phyloP scores from a whole-genome alignment of 2,329 filamentous ascomycete species.

The Pseudogymnoascus sp. region DNA sequence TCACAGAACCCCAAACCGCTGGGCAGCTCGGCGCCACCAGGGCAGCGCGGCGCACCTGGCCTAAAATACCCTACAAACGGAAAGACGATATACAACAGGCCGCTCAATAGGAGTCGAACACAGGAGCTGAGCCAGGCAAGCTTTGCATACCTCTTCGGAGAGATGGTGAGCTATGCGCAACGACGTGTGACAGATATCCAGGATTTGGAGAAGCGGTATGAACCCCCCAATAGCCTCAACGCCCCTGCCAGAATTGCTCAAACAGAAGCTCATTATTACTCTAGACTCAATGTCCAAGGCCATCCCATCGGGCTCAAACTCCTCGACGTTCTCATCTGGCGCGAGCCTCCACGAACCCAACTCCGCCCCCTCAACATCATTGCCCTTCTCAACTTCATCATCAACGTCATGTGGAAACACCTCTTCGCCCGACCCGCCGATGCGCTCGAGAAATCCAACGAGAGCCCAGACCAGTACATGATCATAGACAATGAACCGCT shows the following conservation, averaged over 20 bases:
- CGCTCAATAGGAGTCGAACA: constrained; percentile 81
- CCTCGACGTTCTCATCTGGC: constrained; percentile 88
- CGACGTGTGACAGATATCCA: constrained; percentile 83
- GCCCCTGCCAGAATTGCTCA: background rate
- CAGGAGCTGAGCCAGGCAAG: constrained; percentile 85
- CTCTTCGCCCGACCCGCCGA: constrained; percentile 88
- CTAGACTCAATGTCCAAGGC: constrained; percentile 81
- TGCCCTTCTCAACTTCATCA: constrained; percentile 88
- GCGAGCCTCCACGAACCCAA: constrained; percentile 61
- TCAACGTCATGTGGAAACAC: constrained; percentile 83
- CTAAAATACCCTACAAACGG: constrained; percentile 85
- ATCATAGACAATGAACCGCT: constrained; percentile 96
- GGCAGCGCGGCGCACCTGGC: constrained; percentile 35
- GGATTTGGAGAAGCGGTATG: constrained; percentile 82
- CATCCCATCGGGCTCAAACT: constrained; percentile 90
- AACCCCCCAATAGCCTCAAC: constrained; percentile 11
- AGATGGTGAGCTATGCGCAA: constrained; percentile 96
- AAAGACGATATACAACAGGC: constrained; percentile 97
- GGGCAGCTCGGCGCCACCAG: constrained; percentile 18
- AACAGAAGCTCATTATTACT: background rate
- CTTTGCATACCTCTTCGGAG: constrained; percentile 92
- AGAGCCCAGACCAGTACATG: constrained; percentile 94
- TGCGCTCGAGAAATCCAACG: constrained; percentile 78
- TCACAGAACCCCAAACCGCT: constrained; percentile 25
- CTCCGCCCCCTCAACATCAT: constrained; percentile 81